Percentiles rank a stretch among this genome's conserved stretches.
Conservation (phyloP, 345 rosid genomes). For the Linum usitatissimum region DNA sequence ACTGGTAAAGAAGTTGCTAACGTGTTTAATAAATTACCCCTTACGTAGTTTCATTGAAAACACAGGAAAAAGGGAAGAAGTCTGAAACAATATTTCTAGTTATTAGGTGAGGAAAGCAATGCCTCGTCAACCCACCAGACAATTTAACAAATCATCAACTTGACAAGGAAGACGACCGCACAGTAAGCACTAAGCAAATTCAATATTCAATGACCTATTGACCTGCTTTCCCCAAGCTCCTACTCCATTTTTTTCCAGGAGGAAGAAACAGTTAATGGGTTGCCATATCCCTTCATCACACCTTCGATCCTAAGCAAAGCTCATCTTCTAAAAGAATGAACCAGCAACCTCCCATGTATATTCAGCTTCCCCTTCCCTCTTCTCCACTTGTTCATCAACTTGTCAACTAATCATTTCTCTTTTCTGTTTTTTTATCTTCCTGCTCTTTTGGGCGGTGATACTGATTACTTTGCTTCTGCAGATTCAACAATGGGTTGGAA, state of each 20-base stretch:
- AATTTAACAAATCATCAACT: neutral
- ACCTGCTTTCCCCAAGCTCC: neutral
- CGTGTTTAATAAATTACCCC: too few species aligned
- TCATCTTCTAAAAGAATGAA: neutral
- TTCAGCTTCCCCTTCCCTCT: neutral
- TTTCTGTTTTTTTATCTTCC: neutral
- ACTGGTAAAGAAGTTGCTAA: too few species aligned
- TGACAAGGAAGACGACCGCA: neutral
- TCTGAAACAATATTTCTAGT: too few species aligned
- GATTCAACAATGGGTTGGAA: conserved; percentile 27
- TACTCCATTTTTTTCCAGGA: neutral
- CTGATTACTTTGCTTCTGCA: conserved; percentile 12
- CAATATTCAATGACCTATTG: neutral
- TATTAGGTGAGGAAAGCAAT: too few species aligned
- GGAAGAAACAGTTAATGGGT: neutral
- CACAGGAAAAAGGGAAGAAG: too few species aligned
- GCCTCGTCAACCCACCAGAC: neutral
- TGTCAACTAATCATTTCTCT: neutral
- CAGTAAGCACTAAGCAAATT: neutral
- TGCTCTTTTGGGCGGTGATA: neutral
- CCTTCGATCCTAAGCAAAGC: neutral
- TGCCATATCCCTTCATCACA: neutral
- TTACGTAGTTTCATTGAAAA: too few species aligned
- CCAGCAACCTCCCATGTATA: neutral
- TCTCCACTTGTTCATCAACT: neutral